These are phyloP conservation scores for Stromatinia cepivora DNA, from an alignment of 2,329 filamentous ascomycete species.

Conservation along the genomic window DNA sequence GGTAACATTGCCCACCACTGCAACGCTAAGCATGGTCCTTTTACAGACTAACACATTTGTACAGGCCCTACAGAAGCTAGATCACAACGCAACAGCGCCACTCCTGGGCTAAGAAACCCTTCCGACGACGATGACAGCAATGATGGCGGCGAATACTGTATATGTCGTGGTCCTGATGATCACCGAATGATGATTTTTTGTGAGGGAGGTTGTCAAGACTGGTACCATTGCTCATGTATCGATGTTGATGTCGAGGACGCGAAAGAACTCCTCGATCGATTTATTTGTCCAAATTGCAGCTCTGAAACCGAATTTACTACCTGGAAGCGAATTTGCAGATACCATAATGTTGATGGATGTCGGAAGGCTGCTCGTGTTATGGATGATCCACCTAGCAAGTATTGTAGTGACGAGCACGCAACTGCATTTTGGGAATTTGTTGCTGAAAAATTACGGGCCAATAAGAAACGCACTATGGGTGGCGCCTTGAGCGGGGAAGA, in stretches of 20 bases:
- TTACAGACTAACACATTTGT: neutral
- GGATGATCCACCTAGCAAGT: constrained; percentile 38
- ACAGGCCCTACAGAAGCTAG: constrained; percentile 23
- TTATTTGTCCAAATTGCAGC: constrained; percentile 39
- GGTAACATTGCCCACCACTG: constrained; percentile 24
- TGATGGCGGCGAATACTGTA: constrained; percentile 40
- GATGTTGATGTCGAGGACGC: constrained; percentile 37
- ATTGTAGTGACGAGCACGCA: constrained; percentile 39
- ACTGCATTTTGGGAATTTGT: constrained; percentile 33
- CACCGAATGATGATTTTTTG: constrained; percentile 42
- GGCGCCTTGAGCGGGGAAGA: constrained; percentile 36
- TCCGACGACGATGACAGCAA: constrained; percentile 37
- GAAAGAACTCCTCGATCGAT: constrained; percentile 39
- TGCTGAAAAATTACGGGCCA: constrained; percentile 27
- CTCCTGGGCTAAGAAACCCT: constrained; percentile 23
- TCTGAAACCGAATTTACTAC: constrained; percentile 35
- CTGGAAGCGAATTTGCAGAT: constrained; percentile 40
- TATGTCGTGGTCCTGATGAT: constrained; percentile 40
- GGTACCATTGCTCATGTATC: constrained; percentile 41
- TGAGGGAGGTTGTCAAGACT: constrained; percentile 40
- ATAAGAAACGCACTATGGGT: constrained; percentile 36
- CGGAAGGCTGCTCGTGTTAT: constrained; percentile 37
- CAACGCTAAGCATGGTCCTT: neutral
- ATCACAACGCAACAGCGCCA: constrained; percentile 27
- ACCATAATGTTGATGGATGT: constrained; percentile 34